These are phyloP conservation scores for Xylariaceae sp. DNA, from an alignment of 2,329 filamentous ascomycete species.

Conservation along the genomic window DNA sequence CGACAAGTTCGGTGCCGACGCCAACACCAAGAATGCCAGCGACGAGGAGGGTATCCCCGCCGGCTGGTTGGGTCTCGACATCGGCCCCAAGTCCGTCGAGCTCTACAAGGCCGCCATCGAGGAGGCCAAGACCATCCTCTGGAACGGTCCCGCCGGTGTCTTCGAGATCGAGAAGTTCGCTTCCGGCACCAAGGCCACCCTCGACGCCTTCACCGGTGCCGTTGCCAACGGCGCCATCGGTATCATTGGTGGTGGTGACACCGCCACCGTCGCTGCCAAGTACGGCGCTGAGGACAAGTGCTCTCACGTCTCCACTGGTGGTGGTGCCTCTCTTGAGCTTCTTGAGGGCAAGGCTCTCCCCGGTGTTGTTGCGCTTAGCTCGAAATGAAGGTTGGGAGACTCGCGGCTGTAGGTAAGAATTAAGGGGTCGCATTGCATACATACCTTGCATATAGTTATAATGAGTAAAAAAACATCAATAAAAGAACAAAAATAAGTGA, in stretches of 20 bases:
- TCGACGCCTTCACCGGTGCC: slow-evolving; percentile 81
- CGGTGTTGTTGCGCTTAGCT: slow-evolving; percentile 86
- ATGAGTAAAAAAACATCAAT: background rate
- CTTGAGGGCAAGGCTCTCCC: slow-evolving; percentile 97
- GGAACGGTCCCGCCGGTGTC: slow-evolving; percentile 96
- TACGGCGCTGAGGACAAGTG: slow-evolving; percentile 94
- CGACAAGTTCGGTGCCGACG: slow-evolving; percentile 88
- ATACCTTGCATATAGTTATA: background rate
- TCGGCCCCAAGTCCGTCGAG: slow-evolving; percentile 80
- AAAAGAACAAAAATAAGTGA: background rate
- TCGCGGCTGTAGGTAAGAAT: slow-evolving; percentile 11
- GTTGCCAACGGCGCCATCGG: slow-evolving; percentile 85
- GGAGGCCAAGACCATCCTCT: slow-evolving; percentile 91
- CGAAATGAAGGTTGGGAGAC: slow-evolving; percentile 47
- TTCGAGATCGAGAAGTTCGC: slow-evolving; percentile 97
- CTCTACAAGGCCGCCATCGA: slow-evolving; percentile 83
- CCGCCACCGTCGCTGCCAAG: slow-evolving; percentile 95
- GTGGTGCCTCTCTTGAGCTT: slow-evolving; percentile 90
- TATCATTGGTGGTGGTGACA: slow-evolving; percentile 98
- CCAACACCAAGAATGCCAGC: slow-evolving; percentile 72
- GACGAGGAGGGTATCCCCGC: slow-evolving; percentile 89
- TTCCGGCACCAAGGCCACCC: slow-evolving; percentile 82
- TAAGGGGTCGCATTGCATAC: background rate
- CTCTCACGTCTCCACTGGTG: slow-evolving; percentile 96
- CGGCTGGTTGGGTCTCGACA: slow-evolving; percentile 97